These are phyloP conservation scores for Quercus wislizeni DNA, from an alignment of 306 rosid genomes.

Conservation along the genomic window DNA sequence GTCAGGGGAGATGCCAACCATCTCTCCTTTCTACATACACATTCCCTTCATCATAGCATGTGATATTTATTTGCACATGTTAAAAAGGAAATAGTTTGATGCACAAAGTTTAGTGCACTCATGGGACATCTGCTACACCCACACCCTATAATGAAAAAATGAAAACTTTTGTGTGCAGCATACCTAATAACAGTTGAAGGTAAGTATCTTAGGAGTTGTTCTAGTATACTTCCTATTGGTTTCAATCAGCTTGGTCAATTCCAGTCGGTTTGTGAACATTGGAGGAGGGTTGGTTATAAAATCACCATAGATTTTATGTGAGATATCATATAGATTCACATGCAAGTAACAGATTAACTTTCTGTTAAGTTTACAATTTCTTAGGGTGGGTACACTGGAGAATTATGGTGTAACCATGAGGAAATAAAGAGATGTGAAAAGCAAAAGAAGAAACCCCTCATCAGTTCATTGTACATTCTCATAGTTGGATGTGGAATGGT, in stretches of 20 bases:
- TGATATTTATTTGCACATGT: neutral
- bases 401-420: too few species aligned
- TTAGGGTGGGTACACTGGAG: too few species aligned
- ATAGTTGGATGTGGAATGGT: neutral
- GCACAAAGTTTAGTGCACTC: neutral
- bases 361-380: neutral
- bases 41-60: neutral
- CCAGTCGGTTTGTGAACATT: too few species aligned
- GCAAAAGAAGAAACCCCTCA: too few species aligned
- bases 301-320: neutral
- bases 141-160: neutral
- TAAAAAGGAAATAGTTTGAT: neutral
- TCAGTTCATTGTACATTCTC: neutral
- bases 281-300: too few species aligned
- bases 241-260: too few species aligned
- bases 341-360: neutral
- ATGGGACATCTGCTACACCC: neutral
- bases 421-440: too few species aligned
- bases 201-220: neutral
- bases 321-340: neutral
- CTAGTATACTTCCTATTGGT: neutral
- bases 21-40: neutral
- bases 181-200: too few species aligned
- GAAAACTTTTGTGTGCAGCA: neutral
- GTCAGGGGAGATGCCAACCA: too few species aligned